Evolutionary conservation across 2,329 filamentous ascomycete genomes (phyloP), one percentile per base, ranked within the genome.

Genomic region (Diatrype stigma): DNA sequence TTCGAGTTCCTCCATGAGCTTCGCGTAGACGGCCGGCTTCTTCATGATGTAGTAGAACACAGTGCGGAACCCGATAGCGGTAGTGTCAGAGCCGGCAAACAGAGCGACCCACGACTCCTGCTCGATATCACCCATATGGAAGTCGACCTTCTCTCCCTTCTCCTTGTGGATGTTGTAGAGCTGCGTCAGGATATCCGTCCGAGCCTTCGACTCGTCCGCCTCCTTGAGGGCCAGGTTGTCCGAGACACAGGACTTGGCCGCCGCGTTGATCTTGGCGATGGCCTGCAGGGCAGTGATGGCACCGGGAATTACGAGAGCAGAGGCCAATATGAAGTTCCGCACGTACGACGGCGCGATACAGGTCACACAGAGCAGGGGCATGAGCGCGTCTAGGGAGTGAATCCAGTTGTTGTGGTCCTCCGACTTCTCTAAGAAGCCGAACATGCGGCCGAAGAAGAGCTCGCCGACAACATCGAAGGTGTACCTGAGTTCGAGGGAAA

Each of bases 361-460:
- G 35, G 51, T 54, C 42, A 56, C 49, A 23, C 55, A 56, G 12
- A 57, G 51, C 11, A 57, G 54, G 30, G 53, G 55, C 53, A 57
- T 53, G 34, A 57, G 72, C 50, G 72, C 75, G 1, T 61, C 60
- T 6, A 57, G 32, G 6, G 55, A 57, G 23, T 49, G 49, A 42
- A 57, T 56, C 55, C 55, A 57, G 22, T 50, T 47, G 7, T 32
- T 47, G 23, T 57, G 53, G 26, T 57, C 55, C 45, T 54, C 50
- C 19, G 37, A 47, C 14, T 53, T 55, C 45, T 56, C 48, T 44
- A 57, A 49, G 37, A 57, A 57, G 11, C 55, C 55, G 30, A 56
- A 57, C 51, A 51, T 50, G 21, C 46, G 46, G 30, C 53, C 55
- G 46, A 57, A 55, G 37, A 53, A 57, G 35, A 57, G 51, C 53